Evolutionary conservation across 176 grass and related monocot species (phyloP).

Genomic region (Chloris gayana): DNA sequence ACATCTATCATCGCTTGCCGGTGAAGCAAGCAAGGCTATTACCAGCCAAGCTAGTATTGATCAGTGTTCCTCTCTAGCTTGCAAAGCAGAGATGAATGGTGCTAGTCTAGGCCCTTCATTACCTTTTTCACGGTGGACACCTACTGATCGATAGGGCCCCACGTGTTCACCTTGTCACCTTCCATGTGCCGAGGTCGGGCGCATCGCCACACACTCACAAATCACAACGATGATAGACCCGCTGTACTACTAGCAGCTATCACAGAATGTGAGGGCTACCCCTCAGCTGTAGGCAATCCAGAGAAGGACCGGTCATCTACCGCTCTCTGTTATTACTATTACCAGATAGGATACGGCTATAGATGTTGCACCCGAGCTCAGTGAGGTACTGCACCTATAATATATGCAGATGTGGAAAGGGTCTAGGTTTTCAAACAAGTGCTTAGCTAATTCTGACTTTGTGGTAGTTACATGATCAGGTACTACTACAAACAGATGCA

Average conservation of each 20-base stretch:
- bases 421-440: background rate
- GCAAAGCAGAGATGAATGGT: constrained; percentile 13
- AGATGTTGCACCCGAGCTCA: background rate
- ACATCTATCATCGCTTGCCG: constrained; percentile 23
- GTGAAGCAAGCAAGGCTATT: constrained; percentile 40
- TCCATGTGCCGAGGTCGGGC: constrained; percentile 14
- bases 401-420: background rate
- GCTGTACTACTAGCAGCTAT: background rate
- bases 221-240: background rate
- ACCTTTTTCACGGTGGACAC: constrained; percentile 24
- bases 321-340: too few species aligned
- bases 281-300: background rate
- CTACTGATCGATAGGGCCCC: background rate
- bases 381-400: too few species aligned
- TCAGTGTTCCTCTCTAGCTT: constrained; percentile 23
- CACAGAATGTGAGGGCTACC: constrained; percentile 23
- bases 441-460: background rate
- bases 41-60: background rate
- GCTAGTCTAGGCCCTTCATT: background rate
- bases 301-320: background rate
- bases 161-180: background rate
- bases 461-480: background rate
- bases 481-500: background rate
- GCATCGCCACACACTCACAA: background rate
- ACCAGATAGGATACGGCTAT: background rate